Percentiles rank a stretch among this genome's conserved stretches.
Evolutionary conservation across 768 basidiomycete species (phyloP).

Genomic region (Tulasnella sp.): DNA sequence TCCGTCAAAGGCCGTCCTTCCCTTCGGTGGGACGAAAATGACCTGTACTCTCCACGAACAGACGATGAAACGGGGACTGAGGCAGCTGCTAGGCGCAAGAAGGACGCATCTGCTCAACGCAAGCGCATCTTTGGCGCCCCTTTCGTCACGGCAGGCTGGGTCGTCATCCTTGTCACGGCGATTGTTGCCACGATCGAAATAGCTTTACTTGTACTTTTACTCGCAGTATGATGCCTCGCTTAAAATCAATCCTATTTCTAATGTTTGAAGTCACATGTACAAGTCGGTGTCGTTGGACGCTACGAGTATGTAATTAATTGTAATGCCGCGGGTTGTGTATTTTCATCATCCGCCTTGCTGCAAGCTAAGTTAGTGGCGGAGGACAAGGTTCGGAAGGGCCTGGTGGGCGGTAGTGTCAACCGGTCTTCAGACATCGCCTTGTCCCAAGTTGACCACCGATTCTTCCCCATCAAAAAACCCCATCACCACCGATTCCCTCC

Average conservation of each 20-base stretch:
- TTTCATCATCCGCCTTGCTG: no score
- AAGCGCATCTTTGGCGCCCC: constrained; percentile 68
- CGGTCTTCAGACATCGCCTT: not conserved
- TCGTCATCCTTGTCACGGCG: constrained; percentile 57
- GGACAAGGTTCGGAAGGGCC: no score
- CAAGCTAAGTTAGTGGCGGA: no score
- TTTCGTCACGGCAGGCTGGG: constrained; percentile 80
- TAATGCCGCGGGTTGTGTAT: no score
- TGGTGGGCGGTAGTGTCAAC: no score
- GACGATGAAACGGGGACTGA: not conserved
- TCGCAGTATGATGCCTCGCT: constrained; percentile 40
- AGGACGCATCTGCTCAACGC: constrained; percentile 38
- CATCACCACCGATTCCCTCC: not conserved
- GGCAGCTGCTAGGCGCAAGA: not conserved
- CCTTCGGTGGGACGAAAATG: constrained; percentile 16
- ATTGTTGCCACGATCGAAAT: constrained; percentile 69
- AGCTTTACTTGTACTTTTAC: constrained; percentile 63
- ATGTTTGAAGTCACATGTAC: not conserved
- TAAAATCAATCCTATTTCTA: not conserved
- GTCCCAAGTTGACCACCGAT: not conserved
- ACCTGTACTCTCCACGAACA: constrained; percentile 11
- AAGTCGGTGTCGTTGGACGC: no score
- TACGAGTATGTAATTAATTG: no score
- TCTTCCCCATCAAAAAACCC: not conserved
- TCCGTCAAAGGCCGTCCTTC: constrained; percentile 34